These are phyloP conservation scores for Uronychia binucleata DNA, from an alignment of 73 alveolate species.

Conservation along the genomic window DNA sequence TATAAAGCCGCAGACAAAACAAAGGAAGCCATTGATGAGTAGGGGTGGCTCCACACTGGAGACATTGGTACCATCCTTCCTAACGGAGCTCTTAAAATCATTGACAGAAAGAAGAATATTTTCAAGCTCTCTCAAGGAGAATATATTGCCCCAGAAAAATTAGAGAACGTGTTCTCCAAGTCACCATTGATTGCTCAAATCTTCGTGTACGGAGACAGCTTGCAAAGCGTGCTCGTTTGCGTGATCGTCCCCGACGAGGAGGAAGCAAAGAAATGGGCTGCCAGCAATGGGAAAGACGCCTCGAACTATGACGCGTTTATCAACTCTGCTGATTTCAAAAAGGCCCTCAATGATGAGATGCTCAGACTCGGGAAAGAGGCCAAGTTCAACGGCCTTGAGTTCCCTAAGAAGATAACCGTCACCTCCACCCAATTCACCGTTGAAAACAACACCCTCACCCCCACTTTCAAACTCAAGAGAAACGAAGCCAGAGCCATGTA, in stretches of 20 bases:
- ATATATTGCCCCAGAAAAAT: conserved; percentile 95
- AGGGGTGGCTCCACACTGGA: conserved; percentile 97
- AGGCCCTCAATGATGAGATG: no score
- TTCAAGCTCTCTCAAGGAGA: conserved; percentile 95
- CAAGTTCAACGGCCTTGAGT: conserved; percentile 58
- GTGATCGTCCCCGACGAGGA: conserved; percentile 87
- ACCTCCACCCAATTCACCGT: conserved; percentile 62
- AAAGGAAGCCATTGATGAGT: conserved; percentile 82
- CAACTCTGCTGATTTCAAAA: neutral
- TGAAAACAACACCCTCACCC: conserved; percentile 67
- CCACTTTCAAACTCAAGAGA: conserved; percentile 77
- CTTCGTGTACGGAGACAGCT: conserved; percentile 96
- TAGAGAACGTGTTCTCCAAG: conserved; percentile 82
- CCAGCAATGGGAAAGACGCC: neutral
- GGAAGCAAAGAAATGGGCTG: conserved; percentile 56
- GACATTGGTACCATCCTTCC: conserved; percentile 90
- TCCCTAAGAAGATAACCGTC: conserved; percentile 62
- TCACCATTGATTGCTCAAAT: conserved; percentile 80
- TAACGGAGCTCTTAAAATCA: conserved; percentile 75
- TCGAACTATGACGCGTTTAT: neutral
- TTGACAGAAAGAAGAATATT: conserved; percentile 85
- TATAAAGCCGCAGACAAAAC: conserved; percentile 90
- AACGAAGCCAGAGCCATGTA: conserved; percentile 64
- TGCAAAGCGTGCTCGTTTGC: conserved; percentile 80
- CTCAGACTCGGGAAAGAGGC: conserved; percentile 15